Conservation (phyloP, 768 basidiomycete species). For the Mrakia blollopis region DNA sequence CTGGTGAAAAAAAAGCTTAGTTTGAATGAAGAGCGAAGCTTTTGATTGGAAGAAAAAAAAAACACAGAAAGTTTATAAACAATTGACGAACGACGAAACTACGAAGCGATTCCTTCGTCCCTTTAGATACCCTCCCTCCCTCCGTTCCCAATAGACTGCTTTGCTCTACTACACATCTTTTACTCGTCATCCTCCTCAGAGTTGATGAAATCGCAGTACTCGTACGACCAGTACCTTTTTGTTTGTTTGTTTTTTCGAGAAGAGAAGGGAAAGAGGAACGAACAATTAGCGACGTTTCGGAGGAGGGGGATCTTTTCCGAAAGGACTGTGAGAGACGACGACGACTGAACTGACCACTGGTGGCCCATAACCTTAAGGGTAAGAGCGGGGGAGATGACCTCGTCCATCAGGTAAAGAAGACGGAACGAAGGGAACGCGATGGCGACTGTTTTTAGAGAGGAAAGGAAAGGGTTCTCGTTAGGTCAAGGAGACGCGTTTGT, state of each 20-base stretch:
- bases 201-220: constrained; percentile 16
- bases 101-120: too few relatives aligned
- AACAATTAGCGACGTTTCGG: neutral
- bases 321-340: neutral
- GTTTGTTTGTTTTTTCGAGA: too few relatives aligned
- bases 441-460: constrained; percentile 11
- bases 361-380: constrained; percentile 36
- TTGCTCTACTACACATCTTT: neutral
- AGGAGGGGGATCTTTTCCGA: too few relatives aligned
- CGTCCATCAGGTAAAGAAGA: constrained; percentile 37
- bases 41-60: too few relatives aligned
- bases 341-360: constrained; percentile 3
- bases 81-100: too few relatives aligned
- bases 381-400: constrained; percentile 36
- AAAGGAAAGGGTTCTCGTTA: neutral
- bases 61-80: too few relatives aligned
- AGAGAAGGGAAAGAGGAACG: neutral
- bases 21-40: too few relatives aligned
- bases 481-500: neutral
- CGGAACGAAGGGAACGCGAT: constrained; percentile 38
- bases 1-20: too few relatives aligned
- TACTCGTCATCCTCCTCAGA: neutral
- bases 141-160: too few relatives aligned
- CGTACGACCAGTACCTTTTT: constrained; percentile 11
- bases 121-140: too few relatives aligned